Evolutionary conservation across 2,329 filamentous ascomycete genomes (phyloP).

Genomic region (Aureobasidium sp.): DNA sequence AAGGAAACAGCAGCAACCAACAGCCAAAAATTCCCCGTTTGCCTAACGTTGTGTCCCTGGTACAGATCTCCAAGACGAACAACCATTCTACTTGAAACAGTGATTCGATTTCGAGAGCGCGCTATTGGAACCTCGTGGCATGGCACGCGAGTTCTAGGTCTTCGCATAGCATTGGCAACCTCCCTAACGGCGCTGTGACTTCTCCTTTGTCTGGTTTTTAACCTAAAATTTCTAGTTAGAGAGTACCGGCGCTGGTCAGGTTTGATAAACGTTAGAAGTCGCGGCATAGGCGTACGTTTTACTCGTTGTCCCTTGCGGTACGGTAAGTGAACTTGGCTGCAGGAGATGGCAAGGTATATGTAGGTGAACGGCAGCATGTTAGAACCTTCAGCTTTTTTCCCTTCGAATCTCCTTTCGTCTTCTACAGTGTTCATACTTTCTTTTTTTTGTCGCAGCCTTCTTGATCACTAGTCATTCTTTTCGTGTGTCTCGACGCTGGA

Average conservation of each 20-base stretch:
- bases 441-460: neutral
- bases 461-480: neutral
- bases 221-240: neutral
- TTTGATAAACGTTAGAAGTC: neutral
- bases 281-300: slow-evolving; percentile 4
- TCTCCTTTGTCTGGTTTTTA: neutral
- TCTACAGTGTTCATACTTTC: neutral
- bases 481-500: neutral
- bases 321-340: neutral
- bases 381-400: neutral
- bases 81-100: neutral
- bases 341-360: neutral
- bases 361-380: neutral
- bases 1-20: slow-evolving; percentile 7
- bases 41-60: neutral
- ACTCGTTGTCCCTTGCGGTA: neutral
- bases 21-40: neutral
- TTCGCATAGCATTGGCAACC: neutral
- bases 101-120: neutral
- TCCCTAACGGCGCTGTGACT: neutral
- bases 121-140: neutral
- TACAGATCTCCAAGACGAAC: neutral
- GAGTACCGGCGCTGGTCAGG: neutral
- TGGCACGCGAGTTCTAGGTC: neutral
- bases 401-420: neutral